phyloP scores from a whole-genome alignment of 441 rosid species.

The Aquilaria agallochum region DNA sequence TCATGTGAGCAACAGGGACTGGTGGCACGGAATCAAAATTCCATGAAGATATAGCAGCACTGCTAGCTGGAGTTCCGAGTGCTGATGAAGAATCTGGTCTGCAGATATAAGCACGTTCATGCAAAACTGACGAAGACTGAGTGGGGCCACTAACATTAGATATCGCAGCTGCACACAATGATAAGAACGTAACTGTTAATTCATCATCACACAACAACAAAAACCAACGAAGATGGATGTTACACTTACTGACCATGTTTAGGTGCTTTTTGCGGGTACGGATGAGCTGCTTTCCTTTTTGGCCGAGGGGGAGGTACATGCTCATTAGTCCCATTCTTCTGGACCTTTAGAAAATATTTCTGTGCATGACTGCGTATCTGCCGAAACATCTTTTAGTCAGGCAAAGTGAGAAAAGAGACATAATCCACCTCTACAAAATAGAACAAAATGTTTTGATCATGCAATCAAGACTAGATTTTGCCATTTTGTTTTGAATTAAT shows the following conservation, averaged over 20 bases:
- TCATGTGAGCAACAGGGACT: constrained; percentile 29
- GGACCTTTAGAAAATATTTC: constrained; percentile 89
- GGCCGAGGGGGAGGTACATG: constrained; percentile 98
- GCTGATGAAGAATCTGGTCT: constrained; percentile 43
- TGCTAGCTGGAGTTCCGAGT: constrained; percentile 29
- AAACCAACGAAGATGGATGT: neutral
- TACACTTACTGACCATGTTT: constrained; percentile 40
- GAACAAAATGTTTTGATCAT: too few species aligned
- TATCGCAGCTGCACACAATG: constrained; percentile 30
- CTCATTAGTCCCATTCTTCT: constrained; percentile 83
- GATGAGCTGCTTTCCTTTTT: constrained; percentile 91
- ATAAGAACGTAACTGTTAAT: constrained; percentile 9
- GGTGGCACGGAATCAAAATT: constrained; percentile 29
- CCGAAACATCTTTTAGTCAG: constrained; percentile 24
- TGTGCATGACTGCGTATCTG: constrained; percentile 99
- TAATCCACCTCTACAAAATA: too few species aligned
- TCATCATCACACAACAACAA: constrained; percentile 10
- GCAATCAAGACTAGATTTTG: too few species aligned
- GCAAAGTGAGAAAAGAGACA: neutral
- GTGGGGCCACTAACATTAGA: constrained; percentile 38
- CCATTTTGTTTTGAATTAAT: too few species aligned
- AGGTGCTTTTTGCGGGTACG: constrained; percentile 90
- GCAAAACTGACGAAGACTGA: constrained; percentile 47
- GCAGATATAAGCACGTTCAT: constrained; percentile 41
- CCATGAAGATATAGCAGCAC: constrained; percentile 46